These are phyloP conservation scores for Pichia sp. DNA, from an alignment of 1,139 yeast genomes.

Conservation along the genomic window DNA sequence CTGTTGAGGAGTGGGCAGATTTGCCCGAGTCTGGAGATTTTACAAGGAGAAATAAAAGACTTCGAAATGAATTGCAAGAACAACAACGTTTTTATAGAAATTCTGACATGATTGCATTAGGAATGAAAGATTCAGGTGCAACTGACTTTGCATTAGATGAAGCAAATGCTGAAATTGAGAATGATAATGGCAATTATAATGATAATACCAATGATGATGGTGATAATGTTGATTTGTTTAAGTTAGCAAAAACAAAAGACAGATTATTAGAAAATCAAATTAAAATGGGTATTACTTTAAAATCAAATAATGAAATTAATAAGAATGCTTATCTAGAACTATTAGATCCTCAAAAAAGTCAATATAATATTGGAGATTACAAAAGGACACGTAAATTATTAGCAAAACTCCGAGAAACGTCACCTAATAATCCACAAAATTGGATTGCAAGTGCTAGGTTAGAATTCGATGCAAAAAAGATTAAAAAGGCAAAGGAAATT, in stretches of 20 bases:
- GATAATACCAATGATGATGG: background rate
- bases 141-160: conserved; percentile 23
- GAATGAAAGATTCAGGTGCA: conserved; percentile 23
- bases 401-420: conserved; percentile 60
- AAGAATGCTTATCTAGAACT: conserved; percentile 19
- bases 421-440: conserved; percentile 68
- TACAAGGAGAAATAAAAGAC: conserved; percentile 72
- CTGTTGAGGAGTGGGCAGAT: conserved; percentile 70
- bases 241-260: conserved; percentile 49
- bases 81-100: conserved; percentile 73
- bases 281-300: conserved; percentile 22
- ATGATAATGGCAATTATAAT: conserved; percentile 31
- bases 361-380: conserved; percentile 45
- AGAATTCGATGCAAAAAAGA: conserved; percentile 61
- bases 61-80: conserved; percentile 55
- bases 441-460: conserved; percentile 87
- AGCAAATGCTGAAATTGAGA: conserved; percentile 8
- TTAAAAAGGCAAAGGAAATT: conserved; percentile 49
- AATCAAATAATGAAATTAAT: conserved; percentile 14
- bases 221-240: conserved; percentile 36
- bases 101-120: conserved; percentile 60
- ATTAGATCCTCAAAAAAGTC: conserved; percentile 3
- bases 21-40: conserved; percentile 88
- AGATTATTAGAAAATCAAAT: conserved; percentile 44
- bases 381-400: conserved; percentile 56